Percentiles rank a stretch among this genome's conserved stretches.
These are phyloP conservation scores for Torulaspora franciscae DNA, from an alignment of 805 yeast genomes.

Conservation along the genomic window DNA sequence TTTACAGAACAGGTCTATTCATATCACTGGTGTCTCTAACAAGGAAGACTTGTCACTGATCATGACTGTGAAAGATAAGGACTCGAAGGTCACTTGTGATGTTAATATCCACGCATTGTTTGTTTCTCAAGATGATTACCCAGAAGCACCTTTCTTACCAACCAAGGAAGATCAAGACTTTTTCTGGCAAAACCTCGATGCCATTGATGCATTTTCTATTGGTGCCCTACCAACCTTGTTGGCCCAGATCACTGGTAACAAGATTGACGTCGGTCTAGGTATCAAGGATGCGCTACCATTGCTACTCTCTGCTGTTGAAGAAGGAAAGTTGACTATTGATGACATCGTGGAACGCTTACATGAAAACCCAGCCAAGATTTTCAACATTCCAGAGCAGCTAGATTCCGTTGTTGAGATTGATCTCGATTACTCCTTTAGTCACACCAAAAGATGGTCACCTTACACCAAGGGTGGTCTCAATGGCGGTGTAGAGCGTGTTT, in stretches of 20 bases:
- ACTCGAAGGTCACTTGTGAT: slow-evolving; percentile 82
- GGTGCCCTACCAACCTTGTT: slow-evolving; percentile 74
- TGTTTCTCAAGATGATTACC: slow-evolving; percentile 65
- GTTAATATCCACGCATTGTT: slow-evolving; percentile 77
- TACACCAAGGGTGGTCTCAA: slow-evolving; percentile 49
- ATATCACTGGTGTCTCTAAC: slow-evolving; percentile 79
- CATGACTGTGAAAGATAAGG: slow-evolving; percentile 77
- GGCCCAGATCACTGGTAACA: slow-evolving; percentile 59
- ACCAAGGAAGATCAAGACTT: slow-evolving; percentile 73
- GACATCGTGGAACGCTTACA: slow-evolving; percentile 72
- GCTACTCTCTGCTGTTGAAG: slow-evolving; percentile 71
- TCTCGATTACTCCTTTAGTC: slow-evolving; percentile 55
- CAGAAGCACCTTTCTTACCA: slow-evolving; percentile 70
- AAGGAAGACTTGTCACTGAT: slow-evolving; percentile 80
- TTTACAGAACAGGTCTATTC: slow-evolving; percentile 76
- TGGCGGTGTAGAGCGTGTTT: slow-evolving; percentile 88
- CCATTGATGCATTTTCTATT: slow-evolving; percentile 81
- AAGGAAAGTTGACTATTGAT: slow-evolving; percentile 62
- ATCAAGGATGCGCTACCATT: slow-evolving; percentile 77
- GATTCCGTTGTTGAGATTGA: slow-evolving; percentile 71
- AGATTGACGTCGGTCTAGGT: slow-evolving; percentile 68
- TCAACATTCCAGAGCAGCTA: slow-evolving; percentile 76
- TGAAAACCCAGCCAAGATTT: slow-evolving; percentile 74
- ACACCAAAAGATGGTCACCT: slow-evolving; percentile 49
- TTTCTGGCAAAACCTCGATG: slow-evolving; percentile 69